Base-by-base conservation (phyloP, 306 rosid species). In the Cucumis cinereus region DNA sequence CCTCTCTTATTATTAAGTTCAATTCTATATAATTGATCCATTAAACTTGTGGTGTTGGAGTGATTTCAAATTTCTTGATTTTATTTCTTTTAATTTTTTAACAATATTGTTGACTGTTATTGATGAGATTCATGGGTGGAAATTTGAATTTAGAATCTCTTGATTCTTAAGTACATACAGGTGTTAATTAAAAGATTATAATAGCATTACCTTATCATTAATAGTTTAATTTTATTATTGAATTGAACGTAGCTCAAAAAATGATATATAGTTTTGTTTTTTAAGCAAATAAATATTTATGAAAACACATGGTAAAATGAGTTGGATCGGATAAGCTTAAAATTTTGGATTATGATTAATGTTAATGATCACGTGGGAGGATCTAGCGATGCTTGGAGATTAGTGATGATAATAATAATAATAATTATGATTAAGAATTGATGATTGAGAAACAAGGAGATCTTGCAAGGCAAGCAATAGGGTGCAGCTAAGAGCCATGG, bases 391-490 rank as follows among this genome's bases (percentile, higher is more conserved):
- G 9, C 28, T 49, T 71, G 17, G 15, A 71, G 8, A 26, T 71
- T 69, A 13, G 57, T 45, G 58, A 69, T 69, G 14, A 23, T 12
- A 20, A 20, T 67, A 1, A 43, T 45, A 3, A 40, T 47, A 7
- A 23, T 49, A 5, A 72, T 52, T 17, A 72, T 49, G 2, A 52
- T 50, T 28, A 52, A 17, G 59, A 16, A 49, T 71, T 30, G 35
- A 30, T 16, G 23, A 23, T 26, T 22, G 57, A 30, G 58, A 70
- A 47, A 38, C 59, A 49, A 71, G 55, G 54, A 52, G 9, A 52
- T 17, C 61, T 72, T 72, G 26, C 11, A 72, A 72, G 61, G 16
- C 47, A 72, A 72, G 76, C 76, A 72, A 72, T 23, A 41, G 28
- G 41, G 8, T 23, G 23, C 38, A 50, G 47, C 47, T 41, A 30